These are phyloP conservation scores for Ogataea ramenticola DNA, from an alignment of 805 yeast genomes.

Conservation along the genomic window DNA sequence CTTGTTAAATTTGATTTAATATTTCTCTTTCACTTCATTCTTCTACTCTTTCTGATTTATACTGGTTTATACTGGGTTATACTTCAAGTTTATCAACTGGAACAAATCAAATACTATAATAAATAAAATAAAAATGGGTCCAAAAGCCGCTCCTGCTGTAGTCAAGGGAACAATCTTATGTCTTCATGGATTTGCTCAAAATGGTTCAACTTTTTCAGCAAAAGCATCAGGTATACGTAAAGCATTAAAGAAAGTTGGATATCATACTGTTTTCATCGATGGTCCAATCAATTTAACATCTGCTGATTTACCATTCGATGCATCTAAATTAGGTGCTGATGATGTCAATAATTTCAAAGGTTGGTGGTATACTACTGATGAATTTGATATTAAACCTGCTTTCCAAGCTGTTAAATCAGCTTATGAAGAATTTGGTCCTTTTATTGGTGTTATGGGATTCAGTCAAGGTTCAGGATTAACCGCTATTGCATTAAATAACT, in stretches of 20 bases:
- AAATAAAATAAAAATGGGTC: constrained; percentile 12
- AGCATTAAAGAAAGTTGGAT: constrained; percentile 51
- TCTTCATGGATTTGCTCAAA: constrained; percentile 87
- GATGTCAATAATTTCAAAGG: constrained; percentile 42
- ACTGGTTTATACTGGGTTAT: too few species aligned
- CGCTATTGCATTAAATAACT: constrained; percentile 57
- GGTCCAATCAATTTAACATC: constrained; percentile 65
- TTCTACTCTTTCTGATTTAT: background rate
- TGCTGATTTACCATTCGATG: constrained; percentile 67
- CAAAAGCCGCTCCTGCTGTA: constrained; percentile 9
- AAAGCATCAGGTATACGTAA: constrained; percentile 88
- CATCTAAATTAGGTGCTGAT: constrained; percentile 37
- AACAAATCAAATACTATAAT: too few species aligned
- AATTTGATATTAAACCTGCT: constrained; percentile 29
- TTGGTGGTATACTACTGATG: constrained; percentile 63
- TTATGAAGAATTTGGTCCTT: constrained; percentile 64
- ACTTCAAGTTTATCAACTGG: too few species aligned
- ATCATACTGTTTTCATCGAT: constrained; percentile 68
- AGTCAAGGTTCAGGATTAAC: constrained; percentile 93
- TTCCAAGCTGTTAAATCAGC: constrained; percentile 42
- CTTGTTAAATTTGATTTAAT: too few species aligned
- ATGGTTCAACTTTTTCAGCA: constrained; percentile 74
- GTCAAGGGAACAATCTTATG: constrained; percentile 56
- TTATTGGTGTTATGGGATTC: constrained; percentile 84
- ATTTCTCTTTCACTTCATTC: background rate